Conservation (phyloP, 2,329 filamentous ascomycete genomes). For the Phaeosphaeria sp. region DNA sequence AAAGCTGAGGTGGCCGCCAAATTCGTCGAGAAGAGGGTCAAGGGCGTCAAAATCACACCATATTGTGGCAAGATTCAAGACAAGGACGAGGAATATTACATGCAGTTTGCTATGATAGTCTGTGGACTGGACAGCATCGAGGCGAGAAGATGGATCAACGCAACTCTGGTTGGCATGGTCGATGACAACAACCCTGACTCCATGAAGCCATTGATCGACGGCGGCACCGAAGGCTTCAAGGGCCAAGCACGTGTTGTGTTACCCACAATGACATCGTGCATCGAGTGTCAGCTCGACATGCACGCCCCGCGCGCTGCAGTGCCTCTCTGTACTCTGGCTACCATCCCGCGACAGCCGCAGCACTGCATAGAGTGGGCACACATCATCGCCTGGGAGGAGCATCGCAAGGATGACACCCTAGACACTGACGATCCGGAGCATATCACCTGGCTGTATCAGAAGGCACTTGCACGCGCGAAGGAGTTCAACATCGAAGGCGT, state of each 20-base stretch:
- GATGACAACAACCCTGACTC: conserved; percentile 82
- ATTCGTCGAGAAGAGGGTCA: conserved; percentile 89
- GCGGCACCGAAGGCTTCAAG: conserved; percentile 98
- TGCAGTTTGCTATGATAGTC: conserved; percentile 92
- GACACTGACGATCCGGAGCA: conserved; percentile 97
- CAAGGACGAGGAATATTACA: conserved; percentile 94
- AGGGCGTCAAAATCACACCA: conserved; percentile 89
- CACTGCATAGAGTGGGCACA: conserved; percentile 99
- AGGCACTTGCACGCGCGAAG: conserved; percentile 78
- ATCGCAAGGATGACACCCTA: conserved; percentile 74
- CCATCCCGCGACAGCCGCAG: conserved; percentile 94
- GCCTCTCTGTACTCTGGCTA: conserved; percentile 93
- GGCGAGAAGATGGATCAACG: conserved; percentile 98
- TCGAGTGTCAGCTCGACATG: conserved; percentile 98
- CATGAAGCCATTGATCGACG: conserved; percentile 93
- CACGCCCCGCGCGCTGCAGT: conserved; percentile 97
- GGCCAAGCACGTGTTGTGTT: conserved; percentile 93
- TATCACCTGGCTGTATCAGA: conserved; percentile 94
- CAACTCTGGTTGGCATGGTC: conserved; percentile 88
- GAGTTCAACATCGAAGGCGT: conserved; percentile 93
- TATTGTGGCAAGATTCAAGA: conserved; percentile 97
- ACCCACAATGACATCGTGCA: conserved; percentile 91
- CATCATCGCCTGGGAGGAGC: conserved; percentile 91
- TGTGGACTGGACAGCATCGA: conserved; percentile 98
- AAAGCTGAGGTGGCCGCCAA: conserved; percentile 93